Conservation (phyloP, 176 grass and related monocot species). For the Carex cristatella region DNA sequence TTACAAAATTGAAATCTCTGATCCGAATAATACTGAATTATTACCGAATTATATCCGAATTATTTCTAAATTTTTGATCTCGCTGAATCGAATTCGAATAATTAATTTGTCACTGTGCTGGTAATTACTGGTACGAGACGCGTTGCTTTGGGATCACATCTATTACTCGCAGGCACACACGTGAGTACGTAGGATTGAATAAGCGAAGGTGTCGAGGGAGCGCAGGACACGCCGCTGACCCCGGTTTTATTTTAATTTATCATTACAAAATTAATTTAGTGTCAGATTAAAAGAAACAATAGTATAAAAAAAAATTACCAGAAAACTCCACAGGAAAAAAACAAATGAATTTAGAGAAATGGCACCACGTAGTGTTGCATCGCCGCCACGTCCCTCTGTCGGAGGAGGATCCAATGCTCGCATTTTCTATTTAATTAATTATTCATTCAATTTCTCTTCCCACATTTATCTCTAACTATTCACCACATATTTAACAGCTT, state of each 20-base stretch:
- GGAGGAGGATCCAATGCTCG: neutral
- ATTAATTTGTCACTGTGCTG: neutral
- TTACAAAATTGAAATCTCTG: too few relatives aligned
- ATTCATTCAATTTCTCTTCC: neutral
- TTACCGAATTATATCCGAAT: too few relatives aligned
- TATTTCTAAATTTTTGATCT: too few relatives aligned
- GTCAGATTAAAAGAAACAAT: conserved; percentile 7
- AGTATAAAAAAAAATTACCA: neutral
- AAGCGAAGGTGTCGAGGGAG: conserved; percentile 4
- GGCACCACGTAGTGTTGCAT: neutral
- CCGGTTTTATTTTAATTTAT: neutral
- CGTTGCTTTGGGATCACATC: neutral
- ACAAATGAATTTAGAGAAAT: neutral
- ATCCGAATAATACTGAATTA: too few relatives aligned
- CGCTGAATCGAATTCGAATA: too few relatives aligned
- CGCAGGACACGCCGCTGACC: conserved; percentile 14
- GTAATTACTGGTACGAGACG: neutral
- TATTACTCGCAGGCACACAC: neutral
- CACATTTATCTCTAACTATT: neutral
- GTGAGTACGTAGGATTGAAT: neutral
- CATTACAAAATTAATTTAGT: neutral
- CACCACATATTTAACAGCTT: neutral
- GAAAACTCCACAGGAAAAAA: neutral
- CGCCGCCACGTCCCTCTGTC: conserved; percentile 7
- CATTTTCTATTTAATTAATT: neutral